Percentiles rank a stretch among this genome's conserved stretches.
Evolutionary conservation across 441 rosid species (phyloP).

Genomic region (Kokia cookei): DNA sequence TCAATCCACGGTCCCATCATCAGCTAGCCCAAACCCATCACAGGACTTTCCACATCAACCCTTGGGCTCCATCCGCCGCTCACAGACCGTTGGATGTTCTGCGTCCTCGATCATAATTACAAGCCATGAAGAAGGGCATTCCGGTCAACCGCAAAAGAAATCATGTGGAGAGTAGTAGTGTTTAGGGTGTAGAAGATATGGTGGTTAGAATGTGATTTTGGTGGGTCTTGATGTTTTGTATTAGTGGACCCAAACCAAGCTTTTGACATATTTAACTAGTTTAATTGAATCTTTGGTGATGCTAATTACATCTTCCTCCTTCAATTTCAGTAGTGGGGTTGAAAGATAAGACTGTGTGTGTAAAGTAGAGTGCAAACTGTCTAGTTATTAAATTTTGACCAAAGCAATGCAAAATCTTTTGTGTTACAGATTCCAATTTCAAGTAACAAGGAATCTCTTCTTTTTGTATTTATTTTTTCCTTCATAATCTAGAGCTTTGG

Average conservation of each 20-base stretch:
- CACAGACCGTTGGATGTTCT: conserved; percentile 40
- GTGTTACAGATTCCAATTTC: not conserved
- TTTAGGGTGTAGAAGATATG: not conserved
- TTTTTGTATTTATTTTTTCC: not conserved
- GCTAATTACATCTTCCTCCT: not conserved
- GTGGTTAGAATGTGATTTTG: not conserved
- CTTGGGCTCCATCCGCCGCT: conserved; percentile 38
- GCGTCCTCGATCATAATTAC: conserved; percentile 42
- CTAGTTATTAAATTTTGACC: conserved; percentile 21
- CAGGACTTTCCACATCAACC: conserved; percentile 49
- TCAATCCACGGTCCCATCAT: conserved; percentile 16
- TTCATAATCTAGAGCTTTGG: not conserved
- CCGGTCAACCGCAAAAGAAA: conserved; percentile 13
- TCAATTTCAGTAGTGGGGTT: not conserved
- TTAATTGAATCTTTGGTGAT: conserved; percentile 12
- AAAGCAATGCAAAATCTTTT: not conserved
- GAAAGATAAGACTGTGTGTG: conserved; percentile 13
- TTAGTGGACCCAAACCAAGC: not conserved
- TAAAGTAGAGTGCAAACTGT: conserved; percentile 15
- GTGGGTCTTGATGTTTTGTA: not conserved
- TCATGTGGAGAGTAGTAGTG: not conserved
- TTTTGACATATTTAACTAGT: not conserved
- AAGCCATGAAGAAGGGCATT: not conserved
- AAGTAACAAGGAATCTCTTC: not conserved
- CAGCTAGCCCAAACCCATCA: conserved; percentile 3